A percentile compares a stretch with the other conserved stretches of the same genome.
phyloP scores from a whole-genome alignment of 805 yeast genomes.

The Candida glaebosa region DNA sequence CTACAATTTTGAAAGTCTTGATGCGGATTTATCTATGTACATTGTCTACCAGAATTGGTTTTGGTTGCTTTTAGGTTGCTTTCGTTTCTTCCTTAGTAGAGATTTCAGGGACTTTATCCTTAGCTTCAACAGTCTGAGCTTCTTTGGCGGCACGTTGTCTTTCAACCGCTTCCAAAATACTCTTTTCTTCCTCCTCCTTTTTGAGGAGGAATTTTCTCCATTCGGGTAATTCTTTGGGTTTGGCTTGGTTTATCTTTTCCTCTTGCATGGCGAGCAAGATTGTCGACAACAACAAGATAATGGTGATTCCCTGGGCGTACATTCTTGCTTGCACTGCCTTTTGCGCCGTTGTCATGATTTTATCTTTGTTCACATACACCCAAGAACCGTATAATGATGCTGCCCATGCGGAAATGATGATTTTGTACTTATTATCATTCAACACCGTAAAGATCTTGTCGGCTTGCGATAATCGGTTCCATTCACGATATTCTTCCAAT shows the following conservation, averaged over 20 bases:
- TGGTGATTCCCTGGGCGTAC: constrained; percentile 85
- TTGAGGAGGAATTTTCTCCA: constrained; percentile 32
- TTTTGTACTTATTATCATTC: constrained; percentile 32
- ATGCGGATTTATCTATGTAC: no score
- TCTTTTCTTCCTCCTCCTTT: constrained; percentile 17
- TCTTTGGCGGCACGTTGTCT: constrained; percentile 3
- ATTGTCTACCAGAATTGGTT: no score
- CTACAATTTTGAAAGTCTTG: no score
- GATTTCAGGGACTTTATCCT: not conserved
- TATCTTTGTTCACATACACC: constrained; percentile 68
- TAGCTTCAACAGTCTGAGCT: constrained; percentile 2
- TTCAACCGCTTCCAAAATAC: constrained; percentile 10
- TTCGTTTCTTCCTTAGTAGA: not conserved
- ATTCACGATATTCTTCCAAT: constrained; percentile 32
- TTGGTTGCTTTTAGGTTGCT: not conserved
- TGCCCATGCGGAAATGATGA: constrained; percentile 36
- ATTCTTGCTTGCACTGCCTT: constrained; percentile 86
- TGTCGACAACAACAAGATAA: constrained; percentile 64
- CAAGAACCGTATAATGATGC: constrained; percentile 62
- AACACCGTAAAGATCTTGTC: constrained; percentile 29
- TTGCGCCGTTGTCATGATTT: constrained; percentile 70
- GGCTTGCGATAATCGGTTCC: constrained; percentile 28
- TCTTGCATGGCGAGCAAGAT: constrained; percentile 65
- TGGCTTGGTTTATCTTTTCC: constrained; percentile 43
- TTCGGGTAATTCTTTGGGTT: constrained; percentile 33